These are phyloP conservation scores for Sporothrix pseudoabietina DNA, from an alignment of 2,329 filamentous ascomycete genomes.

Conservation along the genomic window DNA sequence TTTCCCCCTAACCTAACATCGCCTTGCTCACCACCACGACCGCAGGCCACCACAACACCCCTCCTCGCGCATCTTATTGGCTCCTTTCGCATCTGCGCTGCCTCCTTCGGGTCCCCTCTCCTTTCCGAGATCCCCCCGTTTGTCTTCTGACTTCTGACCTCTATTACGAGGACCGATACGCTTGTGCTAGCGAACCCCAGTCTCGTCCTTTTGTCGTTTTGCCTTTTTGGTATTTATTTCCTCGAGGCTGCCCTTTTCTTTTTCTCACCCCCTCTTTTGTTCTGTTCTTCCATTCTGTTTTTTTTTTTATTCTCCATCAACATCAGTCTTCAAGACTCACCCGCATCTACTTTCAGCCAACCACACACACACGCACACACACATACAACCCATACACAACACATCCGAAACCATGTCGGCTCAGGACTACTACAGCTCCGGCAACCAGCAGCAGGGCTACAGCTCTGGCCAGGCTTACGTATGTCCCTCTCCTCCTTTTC, in stretches of 20 bases:
- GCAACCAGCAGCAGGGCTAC: conserved; percentile 33
- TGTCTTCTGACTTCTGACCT: neutral
- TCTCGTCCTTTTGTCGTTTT: neutral
- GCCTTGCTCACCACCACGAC: neutral
- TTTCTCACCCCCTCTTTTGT: neutral
- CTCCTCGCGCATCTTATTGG: conserved; percentile 15
- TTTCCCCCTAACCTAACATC: neutral
- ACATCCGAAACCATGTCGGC: conserved; percentile 34
- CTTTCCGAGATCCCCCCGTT: neutral
- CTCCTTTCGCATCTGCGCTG: neutral
- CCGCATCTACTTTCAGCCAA: neutral
- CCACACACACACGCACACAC: no score
- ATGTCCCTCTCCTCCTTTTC: neutral
- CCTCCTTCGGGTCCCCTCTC: neutral
- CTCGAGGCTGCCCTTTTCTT: neutral
- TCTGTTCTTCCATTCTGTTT: neutral
- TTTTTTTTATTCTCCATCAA: neutral
- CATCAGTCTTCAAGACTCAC: neutral
- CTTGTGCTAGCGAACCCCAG: neutral
- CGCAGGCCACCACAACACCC: neutral
- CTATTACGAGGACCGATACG: neutral
- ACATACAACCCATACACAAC: neutral
- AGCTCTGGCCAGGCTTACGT: conserved; percentile 28
- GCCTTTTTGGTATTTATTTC: conserved; percentile 23
- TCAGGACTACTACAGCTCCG: conserved; percentile 35